A percentile compares a stretch with the other conserved stretches of the same genome.
phyloP scores from a whole-genome alignment of 768 basidiomycete species.

The Lentinula boryana region DNA sequence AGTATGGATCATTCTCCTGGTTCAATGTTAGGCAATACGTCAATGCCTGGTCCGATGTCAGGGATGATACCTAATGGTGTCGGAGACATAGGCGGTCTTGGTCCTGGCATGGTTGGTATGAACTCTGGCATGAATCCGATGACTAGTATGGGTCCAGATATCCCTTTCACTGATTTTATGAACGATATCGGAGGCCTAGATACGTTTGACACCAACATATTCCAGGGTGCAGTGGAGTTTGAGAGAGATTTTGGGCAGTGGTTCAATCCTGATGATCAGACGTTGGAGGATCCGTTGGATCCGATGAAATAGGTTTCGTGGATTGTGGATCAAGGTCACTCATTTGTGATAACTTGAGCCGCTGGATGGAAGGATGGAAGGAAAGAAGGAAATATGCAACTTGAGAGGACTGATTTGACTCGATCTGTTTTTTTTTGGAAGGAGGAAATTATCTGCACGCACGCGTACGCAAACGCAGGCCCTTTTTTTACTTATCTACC shows the following conservation, averaged over 20 bases:
- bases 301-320: background rate
- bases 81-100: background rate
- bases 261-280: conserved; percentile 54
- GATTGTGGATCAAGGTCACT: no score
- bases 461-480: background rate
- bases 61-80: background rate
- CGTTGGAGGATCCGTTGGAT: conserved; percentile 1
- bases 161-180: conserved; percentile 36
- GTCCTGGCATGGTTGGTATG: background rate
- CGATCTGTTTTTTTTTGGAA: background rate
- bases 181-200: conserved; percentile 35
- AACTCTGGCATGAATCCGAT: background rate
- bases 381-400: background rate
- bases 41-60: background rate
- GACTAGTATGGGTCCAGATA: conserved; percentile 1
- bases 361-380: background rate
- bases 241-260: conserved; percentile 74
- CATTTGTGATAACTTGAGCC: background rate
- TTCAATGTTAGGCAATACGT: background rate
- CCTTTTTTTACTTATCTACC: background rate
- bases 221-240: conserved; percentile 45
- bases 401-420: background rate
- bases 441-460: background rate
- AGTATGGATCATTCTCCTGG: background rate
- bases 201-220: conserved; percentile 33